Evolutionary conservation across 2,329 filamentous ascomycete species (phyloP).

Genomic region (Celoporthe dispersa): DNA sequence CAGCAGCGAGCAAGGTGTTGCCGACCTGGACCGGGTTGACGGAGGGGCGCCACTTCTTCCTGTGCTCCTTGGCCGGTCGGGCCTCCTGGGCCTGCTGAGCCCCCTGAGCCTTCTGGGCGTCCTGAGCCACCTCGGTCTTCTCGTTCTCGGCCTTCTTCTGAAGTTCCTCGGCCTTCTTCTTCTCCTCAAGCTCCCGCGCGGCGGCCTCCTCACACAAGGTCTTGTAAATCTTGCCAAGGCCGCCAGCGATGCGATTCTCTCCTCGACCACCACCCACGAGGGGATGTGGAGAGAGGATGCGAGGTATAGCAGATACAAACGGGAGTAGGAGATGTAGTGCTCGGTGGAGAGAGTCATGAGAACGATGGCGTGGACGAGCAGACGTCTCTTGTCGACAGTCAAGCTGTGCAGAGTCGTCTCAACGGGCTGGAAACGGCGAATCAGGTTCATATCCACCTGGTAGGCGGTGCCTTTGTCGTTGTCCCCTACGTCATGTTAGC

Average conservation of each 20-base stretch:
- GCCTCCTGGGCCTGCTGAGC: conserved; percentile 63
- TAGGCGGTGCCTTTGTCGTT: conserved; percentile 42
- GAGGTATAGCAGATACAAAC: conserved; percentile 71
- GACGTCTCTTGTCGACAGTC: conserved; percentile 62
- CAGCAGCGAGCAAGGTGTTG: conserved; percentile 73
- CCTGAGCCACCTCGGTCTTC: conserved; percentile 60
- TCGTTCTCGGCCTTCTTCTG: conserved; percentile 48
- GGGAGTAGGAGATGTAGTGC: conserved; percentile 75
- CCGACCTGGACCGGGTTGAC: conserved; percentile 53
- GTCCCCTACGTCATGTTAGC: conserved; percentile 33
- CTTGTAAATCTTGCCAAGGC: conserved; percentile 75
- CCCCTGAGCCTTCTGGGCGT: conserved; percentile 69
- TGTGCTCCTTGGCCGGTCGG: conserved; percentile 59
- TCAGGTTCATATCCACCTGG: conserved; percentile 49
- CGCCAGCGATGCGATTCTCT: conserved; percentile 76
- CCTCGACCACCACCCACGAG: conserved; percentile 64
- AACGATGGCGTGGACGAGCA: conserved; percentile 74
- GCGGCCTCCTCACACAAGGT: conserved; percentile 52
- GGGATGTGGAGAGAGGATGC: conserved; percentile 74
- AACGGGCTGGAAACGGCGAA: conserved; percentile 59
- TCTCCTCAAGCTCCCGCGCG: conserved; percentile 39
- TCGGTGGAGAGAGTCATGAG: conserved; percentile 77
- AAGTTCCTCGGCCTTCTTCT: conserved; percentile 28
- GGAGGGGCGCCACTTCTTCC: conserved; percentile 71
- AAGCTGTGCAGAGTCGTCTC: conserved; percentile 65